Conservation (phyloP, 169 alveolate species). For the Plasmodium cynomolgi region DNA sequence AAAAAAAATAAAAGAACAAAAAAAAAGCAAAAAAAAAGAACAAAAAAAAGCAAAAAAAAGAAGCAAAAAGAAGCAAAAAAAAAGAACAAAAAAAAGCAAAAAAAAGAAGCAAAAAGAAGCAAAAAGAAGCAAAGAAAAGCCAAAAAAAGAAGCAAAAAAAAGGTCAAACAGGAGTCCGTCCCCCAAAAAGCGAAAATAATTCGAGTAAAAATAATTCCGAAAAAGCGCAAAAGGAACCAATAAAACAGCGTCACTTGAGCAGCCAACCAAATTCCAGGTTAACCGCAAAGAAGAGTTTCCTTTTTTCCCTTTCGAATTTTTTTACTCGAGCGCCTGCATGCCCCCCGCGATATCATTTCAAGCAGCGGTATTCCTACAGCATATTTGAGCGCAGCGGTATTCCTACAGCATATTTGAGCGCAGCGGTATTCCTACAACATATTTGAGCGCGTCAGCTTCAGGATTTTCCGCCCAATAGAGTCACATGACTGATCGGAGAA, state of each 20-base stretch:
- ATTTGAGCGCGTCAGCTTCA: background rate
- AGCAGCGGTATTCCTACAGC: background rate
- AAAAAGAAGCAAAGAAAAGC: background rate
- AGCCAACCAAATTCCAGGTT: background rate
- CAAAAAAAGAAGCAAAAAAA: background rate
- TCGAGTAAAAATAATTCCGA: background rate
- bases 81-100: background rate
- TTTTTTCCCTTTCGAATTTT: background rate
- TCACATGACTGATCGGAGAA: background rate
- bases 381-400: background rate
- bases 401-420: background rate
- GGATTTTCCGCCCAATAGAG: background rate
- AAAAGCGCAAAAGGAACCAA: background rate
- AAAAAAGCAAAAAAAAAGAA: background rate
- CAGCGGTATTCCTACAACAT: background rate
- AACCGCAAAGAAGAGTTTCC: background rate
- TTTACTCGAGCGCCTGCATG: background rate
- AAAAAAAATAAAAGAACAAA: background rate
- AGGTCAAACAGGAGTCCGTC: background rate
- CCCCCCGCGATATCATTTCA: background rate
- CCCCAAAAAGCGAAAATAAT: background rate
- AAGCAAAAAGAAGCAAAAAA: background rate
- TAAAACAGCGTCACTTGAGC: background rate
- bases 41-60: too few relatives aligned
- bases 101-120: background rate